Evolutionary conservation across 176 grass and related monocot genomes (phyloP).

Genomic region (Ensete glaucum): DNA sequence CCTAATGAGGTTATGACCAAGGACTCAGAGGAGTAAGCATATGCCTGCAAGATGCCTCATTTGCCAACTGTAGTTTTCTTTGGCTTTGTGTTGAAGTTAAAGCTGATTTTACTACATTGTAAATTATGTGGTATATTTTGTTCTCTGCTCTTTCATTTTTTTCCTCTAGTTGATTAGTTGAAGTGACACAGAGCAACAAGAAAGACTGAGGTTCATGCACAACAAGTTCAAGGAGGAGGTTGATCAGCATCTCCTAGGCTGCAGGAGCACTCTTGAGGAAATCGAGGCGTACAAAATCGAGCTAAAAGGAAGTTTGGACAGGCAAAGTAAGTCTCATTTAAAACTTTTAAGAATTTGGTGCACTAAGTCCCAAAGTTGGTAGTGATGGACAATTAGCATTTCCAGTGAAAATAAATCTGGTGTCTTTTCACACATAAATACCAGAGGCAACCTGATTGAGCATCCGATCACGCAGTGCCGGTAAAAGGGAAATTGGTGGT

Average conservation of each 20-base stretch:
- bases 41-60: neutral
- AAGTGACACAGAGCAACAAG: constrained; percentile 50
- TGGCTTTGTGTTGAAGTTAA: neutral
- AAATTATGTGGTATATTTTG: neutral
- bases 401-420: neutral
- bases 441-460: neutral
- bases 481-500: neutral
- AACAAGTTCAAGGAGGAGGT: constrained; percentile 83
- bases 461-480: neutral
- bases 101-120: neutral
- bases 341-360: neutral
- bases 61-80: constrained; percentile 10
- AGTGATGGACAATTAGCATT: neutral
- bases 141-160: constrained; percentile 4
- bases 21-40: neutral
- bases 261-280: constrained; percentile 54
- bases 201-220: constrained; percentile 58
- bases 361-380: neutral
- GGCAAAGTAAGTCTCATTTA: constrained; percentile 62
- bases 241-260: constrained; percentile 52
- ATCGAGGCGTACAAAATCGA: constrained; percentile 67
- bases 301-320: constrained; percentile 60
- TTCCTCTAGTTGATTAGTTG: neutral
- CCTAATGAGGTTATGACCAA: neutral
- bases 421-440: neutral